These are phyloP conservation scores for Phaseolus lunatus DNA, from an alignment of 306 rosid species.

Conservation along the genomic window DNA sequence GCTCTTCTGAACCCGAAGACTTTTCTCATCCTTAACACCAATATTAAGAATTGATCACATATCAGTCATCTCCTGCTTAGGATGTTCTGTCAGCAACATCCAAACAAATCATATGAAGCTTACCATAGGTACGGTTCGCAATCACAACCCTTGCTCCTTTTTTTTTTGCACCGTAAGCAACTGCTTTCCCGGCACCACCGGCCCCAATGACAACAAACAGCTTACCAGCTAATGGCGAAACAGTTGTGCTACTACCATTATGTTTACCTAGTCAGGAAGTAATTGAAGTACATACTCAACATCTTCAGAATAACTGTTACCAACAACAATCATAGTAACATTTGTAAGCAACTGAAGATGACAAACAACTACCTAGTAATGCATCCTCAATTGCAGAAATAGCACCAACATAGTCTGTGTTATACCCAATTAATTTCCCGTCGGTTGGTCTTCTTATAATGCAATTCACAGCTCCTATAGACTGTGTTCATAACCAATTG, in stretches of 20 bases:
- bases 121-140: slow-evolving; percentile 94
- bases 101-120: slow-evolving; percentile 35
- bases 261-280: slow-evolving; percentile 52
- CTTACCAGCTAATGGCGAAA: slow-evolving; percentile 86
- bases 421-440: slow-evolving; percentile 87
- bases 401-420: slow-evolving; percentile 88
- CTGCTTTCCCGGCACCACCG: slow-evolving; percentile 95
- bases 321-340: slow-evolving; percentile 32
- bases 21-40: slow-evolving; percentile 26
- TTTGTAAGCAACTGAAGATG: slow-evolving; percentile 29
- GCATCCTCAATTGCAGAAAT: slow-evolving; percentile 92
- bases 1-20: slow-evolving; percentile 8
- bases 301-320: slow-evolving; percentile 22
- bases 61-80: slow-evolving; percentile 33
- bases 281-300: slow-evolving; percentile 14
- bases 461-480: slow-evolving; percentile 93
- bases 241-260: slow-evolving; percentile 46
- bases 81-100: slow-evolving; percentile 23
- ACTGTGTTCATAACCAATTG: slow-evolving; percentile 61
- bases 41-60: slow-evolving; percentile 24
- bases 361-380: slow-evolving; percentile 64
- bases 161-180: slow-evolving; percentile 94
- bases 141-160: slow-evolving; percentile 92
- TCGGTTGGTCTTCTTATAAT: slow-evolving; percentile 74
- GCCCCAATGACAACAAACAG: slow-evolving; percentile 91